These are phyloP conservation scores for Harrya chromipes DNA, from an alignment of 768 basidiomycete species.

Conservation along the genomic window DNA sequence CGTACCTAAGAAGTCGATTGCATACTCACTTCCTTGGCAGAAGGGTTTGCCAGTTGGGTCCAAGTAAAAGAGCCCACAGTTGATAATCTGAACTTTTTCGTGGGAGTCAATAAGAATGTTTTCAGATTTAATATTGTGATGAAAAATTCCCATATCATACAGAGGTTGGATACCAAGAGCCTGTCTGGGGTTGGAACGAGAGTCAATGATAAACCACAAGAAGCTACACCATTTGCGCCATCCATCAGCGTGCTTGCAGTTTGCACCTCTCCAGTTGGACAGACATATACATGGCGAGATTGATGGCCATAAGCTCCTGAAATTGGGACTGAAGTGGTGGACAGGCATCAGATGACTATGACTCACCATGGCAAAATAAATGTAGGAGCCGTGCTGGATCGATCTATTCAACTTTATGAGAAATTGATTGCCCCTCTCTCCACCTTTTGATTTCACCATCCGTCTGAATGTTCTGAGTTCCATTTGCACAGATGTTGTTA, in stretches of 20 bases:
- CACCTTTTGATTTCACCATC: conserved; percentile 23
- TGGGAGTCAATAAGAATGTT: conserved; percentile 57
- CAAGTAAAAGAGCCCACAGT: conserved; percentile 38
- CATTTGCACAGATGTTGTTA: conserved; percentile 19
- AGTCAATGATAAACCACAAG: not conserved
- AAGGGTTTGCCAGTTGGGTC: conserved; percentile 10
- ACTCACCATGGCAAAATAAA: conserved; percentile 42
- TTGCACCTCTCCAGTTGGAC: conserved; percentile 20
- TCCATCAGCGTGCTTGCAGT: conserved; percentile 36
- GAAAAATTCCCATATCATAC: conserved; percentile 60
- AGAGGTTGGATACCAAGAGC: conserved; percentile 41
- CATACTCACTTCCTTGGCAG: conserved; percentile 10
- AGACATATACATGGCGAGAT: conserved; percentile 32
- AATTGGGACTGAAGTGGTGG: not conserved
- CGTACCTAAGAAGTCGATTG: conserved; percentile 33
- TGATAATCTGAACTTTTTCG: conserved; percentile 40
- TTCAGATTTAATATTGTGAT: conserved; percentile 68
- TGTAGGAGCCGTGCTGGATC: conserved; percentile 26
- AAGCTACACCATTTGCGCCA: conserved; percentile 37
- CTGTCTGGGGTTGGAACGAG: conserved; percentile 19
- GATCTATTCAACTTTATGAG: conserved; percentile 39
- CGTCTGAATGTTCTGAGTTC: conserved; percentile 38
- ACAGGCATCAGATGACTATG: not conserved
- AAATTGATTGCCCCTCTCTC: conserved; percentile 29
- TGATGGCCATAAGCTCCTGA: conserved; percentile 41